phyloP scores from a whole-genome alignment of 2,329 filamentous ascomycete species.

The Septoria petroselini region DNA sequence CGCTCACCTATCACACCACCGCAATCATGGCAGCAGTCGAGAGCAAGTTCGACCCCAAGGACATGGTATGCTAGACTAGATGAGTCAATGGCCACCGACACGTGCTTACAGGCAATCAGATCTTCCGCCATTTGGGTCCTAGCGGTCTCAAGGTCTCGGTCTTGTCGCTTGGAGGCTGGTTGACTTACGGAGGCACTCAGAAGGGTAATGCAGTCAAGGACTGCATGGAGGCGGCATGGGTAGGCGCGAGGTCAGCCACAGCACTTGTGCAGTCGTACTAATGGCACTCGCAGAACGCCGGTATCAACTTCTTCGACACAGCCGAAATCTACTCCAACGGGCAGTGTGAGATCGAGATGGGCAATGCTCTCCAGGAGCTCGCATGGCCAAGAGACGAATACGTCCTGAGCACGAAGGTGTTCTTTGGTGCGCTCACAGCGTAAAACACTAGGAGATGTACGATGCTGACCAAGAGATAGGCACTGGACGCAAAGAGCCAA shows the following conservation, averaged over 20 bases:
- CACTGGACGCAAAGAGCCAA: slow-evolving; percentile 55
- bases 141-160: slow-evolving; percentile 52
- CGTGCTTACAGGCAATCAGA: slow-evolving; percentile 16
- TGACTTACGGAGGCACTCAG: slow-evolving; percentile 51
- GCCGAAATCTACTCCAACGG: slow-evolving; percentile 57
- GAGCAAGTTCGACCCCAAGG: slow-evolving; percentile 51
- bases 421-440: slow-evolving; percentile 48
- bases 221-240: slow-evolving; percentile 48
- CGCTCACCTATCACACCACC: slow-evolving; percentile 10
- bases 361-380: slow-evolving; percentile 47
- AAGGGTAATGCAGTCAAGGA: slow-evolving; percentile 52
- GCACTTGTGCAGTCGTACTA: background rate
- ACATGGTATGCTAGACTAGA: slow-evolving; percentile 39
- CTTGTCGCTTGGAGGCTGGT: slow-evolving; percentile 48
- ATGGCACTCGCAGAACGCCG: slow-evolving; percentile 36
- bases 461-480: background rate
- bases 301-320: slow-evolving; percentile 51
- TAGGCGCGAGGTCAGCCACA: background rate
- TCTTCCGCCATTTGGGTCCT: slow-evolving; percentile 46
- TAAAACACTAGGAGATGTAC: background rate
- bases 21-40: slow-evolving; percentile 39
- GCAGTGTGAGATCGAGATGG: slow-evolving; percentile 61
- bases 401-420: slow-evolving; percentile 46
- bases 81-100: background rate
- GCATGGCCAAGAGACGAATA: slow-evolving; percentile 50